Percentiles rank a stretch among this genome's conserved stretches.
Evolutionary conservation across 208 protist genomes (phyloP).

Genomic region (Acanthamoeba lenticulata): DNA sequence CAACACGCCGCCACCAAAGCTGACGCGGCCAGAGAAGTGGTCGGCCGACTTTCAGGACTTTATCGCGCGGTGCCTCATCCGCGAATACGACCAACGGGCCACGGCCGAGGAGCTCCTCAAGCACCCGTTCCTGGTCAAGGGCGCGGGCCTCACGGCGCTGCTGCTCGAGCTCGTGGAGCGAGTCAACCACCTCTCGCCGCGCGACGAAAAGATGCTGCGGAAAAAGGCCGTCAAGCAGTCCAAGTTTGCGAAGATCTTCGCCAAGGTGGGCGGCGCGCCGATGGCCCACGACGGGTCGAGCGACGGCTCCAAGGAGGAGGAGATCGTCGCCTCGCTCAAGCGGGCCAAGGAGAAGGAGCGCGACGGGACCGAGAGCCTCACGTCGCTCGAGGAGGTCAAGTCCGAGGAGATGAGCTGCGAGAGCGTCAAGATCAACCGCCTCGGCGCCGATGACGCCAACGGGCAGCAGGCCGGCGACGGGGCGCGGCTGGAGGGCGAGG

Average conservation of each 20-base stretch:
- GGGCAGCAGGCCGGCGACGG: not conserved
- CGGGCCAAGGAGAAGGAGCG: not conserved
- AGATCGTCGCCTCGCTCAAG: not conserved
- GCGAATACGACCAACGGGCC: slow-evolving; percentile 36
- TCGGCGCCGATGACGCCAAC: not conserved
- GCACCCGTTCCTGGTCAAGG: slow-evolving; percentile 8
- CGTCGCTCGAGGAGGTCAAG: slow-evolving; percentile 44
- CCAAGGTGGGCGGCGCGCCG: not conserved
- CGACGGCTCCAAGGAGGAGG: slow-evolving; percentile 42
- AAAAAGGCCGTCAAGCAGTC: not conserved
- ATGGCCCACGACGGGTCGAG: not conserved
- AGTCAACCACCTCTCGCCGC: not conserved
- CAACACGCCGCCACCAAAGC: slow-evolving; percentile 29
- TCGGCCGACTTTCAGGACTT: slow-evolving; percentile 54
- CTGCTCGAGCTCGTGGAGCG: slow-evolving; percentile 26
- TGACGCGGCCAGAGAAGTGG: not conserved
- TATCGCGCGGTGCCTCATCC: slow-evolving; percentile 41
- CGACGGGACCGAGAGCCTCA: not conserved
- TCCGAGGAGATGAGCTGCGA: slow-evolving; percentile 48
- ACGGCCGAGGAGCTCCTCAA: slow-evolving; percentile 45
- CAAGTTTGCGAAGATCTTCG: slow-evolving; percentile 32
- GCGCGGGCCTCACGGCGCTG: not conserved
- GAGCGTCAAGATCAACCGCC: slow-evolving; percentile 46
- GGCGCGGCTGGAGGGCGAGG: not conserved
- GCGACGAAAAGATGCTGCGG: not conserved